These are phyloP conservation scores for Hymenoscyphus fructigenus DNA, from an alignment of 2,329 filamentous ascomycete genomes.

Conservation along the genomic window DNA sequence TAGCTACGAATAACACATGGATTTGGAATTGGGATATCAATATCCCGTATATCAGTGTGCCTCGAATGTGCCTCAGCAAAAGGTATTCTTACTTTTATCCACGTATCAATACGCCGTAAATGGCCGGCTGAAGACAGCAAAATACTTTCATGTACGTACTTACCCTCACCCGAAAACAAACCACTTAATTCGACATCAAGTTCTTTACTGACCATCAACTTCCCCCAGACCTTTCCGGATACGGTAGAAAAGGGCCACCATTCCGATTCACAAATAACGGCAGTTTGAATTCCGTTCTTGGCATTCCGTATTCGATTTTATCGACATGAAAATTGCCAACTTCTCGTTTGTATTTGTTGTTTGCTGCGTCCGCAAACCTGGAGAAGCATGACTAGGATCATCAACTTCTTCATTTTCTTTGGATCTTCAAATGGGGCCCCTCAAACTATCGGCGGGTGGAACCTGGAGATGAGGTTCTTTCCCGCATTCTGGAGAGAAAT, in stretches of 20 bases:
- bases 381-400: too few relatives aligned
- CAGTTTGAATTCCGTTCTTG: background rate
- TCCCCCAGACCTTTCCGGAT: background rate
- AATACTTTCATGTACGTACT: background rate
- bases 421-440: too few relatives aligned
- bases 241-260: background rate
- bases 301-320: background rate
- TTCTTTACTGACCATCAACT: background rate
- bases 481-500: background rate
- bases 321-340: background rate
- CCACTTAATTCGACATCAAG: background rate
- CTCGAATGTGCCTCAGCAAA: background rate
- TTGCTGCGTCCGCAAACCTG: background rate
- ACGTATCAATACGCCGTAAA: background rate
- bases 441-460: too few relatives aligned
- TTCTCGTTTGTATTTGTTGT: background rate
- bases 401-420: too few relatives aligned
- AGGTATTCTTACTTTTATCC: background rate
- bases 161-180: background rate
- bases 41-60: background rate
- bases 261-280: conserved; percentile 1
- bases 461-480: background rate
- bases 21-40: background rate
- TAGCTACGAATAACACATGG: background rate
- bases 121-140: background rate